These are phyloP conservation scores for Dryadomyces sulphureus DNA, from an alignment of 2,329 filamentous ascomycete genomes.

Conservation along the genomic window DNA sequence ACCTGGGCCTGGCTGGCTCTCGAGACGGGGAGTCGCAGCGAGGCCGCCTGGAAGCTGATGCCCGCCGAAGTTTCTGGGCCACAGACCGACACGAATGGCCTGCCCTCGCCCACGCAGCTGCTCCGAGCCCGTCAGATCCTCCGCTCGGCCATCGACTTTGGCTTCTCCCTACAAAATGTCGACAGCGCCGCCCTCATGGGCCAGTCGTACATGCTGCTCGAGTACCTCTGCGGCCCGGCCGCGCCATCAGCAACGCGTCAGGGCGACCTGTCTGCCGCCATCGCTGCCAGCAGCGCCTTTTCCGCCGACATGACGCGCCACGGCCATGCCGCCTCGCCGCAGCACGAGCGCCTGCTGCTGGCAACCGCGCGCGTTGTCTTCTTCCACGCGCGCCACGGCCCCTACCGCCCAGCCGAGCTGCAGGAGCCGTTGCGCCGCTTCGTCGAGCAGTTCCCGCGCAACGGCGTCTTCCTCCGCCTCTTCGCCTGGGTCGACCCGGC, in stretches of 20 bases:
- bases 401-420: conserved; percentile 53
- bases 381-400: conserved; percentile 45
- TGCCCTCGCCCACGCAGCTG: conserved; percentile 22
- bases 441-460: conserved; percentile 52
- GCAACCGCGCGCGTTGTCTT: conserved; percentile 50
- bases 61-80: conserved; percentile 7
- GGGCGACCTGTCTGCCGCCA: conserved; percentile 40
- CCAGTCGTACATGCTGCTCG: conserved; percentile 49
- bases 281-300: conserved; percentile 24
- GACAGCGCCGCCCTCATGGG: conserved; percentile 38
- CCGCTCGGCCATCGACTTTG: conserved; percentile 36
- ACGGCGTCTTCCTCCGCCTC: conserved; percentile 59
- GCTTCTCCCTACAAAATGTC: conserved; percentile 33
- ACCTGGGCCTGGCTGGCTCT: conserved; percentile 58
- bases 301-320: conserved; percentile 28
- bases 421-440: conserved; percentile 46
- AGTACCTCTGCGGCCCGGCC: conserved; percentile 40
- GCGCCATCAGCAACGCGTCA: conserved; percentile 25
- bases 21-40: conserved; percentile 18
- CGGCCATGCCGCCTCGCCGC: conserved; percentile 16
- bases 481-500: conserved; percentile 57
- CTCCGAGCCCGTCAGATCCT: conserved; percentile 42
- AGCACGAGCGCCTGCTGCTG: conserved; percentile 55
- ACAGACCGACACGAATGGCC: background rate
- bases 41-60: conserved; percentile 26